Evolutionary conservation across 768 basidiomycete species (phyloP).

Genomic region (Leucosporidium yakuticum): DNA sequence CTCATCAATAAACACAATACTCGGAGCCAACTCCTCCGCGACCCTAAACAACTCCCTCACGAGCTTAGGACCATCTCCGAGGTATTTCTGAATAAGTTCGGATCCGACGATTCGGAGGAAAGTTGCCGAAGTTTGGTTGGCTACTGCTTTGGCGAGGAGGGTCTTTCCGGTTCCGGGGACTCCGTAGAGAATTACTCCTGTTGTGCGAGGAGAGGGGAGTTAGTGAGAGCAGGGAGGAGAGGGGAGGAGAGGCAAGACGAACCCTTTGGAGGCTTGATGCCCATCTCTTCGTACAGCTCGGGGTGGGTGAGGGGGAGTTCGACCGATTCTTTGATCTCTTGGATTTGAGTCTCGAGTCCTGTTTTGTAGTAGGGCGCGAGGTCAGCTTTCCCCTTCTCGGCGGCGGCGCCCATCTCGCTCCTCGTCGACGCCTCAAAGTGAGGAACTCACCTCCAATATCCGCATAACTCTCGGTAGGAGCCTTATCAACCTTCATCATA

Average conservation of each 20-base stretch:
- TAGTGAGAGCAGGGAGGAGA: background rate
- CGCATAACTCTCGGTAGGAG: constrained; percentile 96
- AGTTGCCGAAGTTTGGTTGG: constrained; percentile 95
- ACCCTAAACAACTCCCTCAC: constrained; percentile 95
- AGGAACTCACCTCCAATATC: constrained; percentile 68
- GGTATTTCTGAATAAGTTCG: constrained; percentile 98
- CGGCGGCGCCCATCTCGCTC: too few species aligned
- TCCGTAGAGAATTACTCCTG: constrained; percentile 89
- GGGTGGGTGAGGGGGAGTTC: constrained; percentile 96
- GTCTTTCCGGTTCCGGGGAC: constrained; percentile 99
- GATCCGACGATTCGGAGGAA: constrained; percentile 96
- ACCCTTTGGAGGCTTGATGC: constrained; percentile 95
- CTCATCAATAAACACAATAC: constrained; percentile 99
- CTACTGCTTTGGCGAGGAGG: constrained; percentile 91
- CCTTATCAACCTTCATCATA: constrained; percentile 87
- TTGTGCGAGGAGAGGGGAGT: background rate
- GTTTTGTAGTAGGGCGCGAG: background rate
- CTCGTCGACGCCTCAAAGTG: background rate
- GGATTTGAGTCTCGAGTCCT: constrained; percentile 86
- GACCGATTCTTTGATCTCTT: constrained; percentile 99
- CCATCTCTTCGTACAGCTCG: constrained; percentile 99
- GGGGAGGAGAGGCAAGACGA: background rate
- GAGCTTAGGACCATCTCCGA: constrained; percentile 96
- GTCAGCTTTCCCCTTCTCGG: background rate
- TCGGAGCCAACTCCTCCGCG: constrained; percentile 95